Evolutionary conservation across 2,329 filamentous ascomycete species (phyloP), one percentile per base, ranked within the genome.

Genomic region (Teratosphaeria destructans): DNA sequence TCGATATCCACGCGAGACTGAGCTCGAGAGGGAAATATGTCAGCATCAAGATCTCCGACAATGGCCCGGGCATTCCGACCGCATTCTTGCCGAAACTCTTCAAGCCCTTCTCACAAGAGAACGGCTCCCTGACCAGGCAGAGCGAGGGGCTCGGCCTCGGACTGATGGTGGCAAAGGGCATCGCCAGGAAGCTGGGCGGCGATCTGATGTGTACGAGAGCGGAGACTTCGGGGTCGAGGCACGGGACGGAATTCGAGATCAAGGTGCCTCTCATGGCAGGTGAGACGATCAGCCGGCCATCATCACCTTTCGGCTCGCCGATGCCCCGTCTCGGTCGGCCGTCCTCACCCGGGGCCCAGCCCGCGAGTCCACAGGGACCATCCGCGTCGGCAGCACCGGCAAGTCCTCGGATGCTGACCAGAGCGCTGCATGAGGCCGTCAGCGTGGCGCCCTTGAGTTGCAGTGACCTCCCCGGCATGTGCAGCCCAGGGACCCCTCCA

Each of bases 81-180:
- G 82, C 82, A 12, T 89, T 88, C 66, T 72, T 86, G 56, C 83
- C 84, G 0, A 82, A 82, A 58, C 76, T 89, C 0, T 89, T 89
- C 75, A 85, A 85, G 64, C 82, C 86, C 1, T 89, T 88, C 70
- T 83, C 85, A 27, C 80, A 85, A 61, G 83, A 87, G 71, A 85
- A 89, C 69, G 80, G 83, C 56, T 87, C 85, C 1, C 82, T 85
- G 14, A 88, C 85, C 6, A 78, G 86, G 52, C 81, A 82, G 62
- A 85, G 82, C 68, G 86, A 89, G 70, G 86, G 86, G 0, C 76
- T 89, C 3, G 86, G 86, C 0, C 75, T 89, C 6, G 86, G 86
- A 32, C 74, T 89, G 11, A 78, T 89, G 67, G 86, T 89, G n/a
- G 86, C 86, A 0, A 89, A 88, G 72, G 85, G 85, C 3, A 77